Conservation (phyloP, 2,329 filamentous ascomycete genomes). For the Sordariomycetes sp. region DNA sequence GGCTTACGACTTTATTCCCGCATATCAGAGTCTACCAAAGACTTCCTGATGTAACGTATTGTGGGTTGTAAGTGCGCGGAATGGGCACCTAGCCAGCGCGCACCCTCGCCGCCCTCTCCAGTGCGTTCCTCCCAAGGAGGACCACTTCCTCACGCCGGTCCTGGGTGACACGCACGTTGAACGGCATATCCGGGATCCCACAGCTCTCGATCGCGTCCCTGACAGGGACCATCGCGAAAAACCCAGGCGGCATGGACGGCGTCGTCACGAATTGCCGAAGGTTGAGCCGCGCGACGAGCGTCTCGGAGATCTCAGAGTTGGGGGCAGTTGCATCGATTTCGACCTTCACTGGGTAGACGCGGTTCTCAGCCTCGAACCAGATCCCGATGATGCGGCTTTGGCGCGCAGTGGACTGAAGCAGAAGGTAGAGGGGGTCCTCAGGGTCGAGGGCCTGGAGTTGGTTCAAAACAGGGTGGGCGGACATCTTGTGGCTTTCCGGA, state of each 20-base stretch:
- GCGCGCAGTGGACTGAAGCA: background rate
- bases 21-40: background rate
- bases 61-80: background rate
- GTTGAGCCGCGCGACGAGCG: background rate
- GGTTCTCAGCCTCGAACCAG: background rate
- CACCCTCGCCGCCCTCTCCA: background rate
- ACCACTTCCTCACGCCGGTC: background rate
- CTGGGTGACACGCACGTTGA: background rate
- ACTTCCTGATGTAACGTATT: background rate
- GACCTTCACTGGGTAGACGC: background rate
- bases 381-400: background rate
- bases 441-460: background rate
- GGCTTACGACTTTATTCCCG: background rate
- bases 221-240: background rate
- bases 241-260: background rate
- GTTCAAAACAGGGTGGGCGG: background rate
- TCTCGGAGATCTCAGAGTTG: background rate
- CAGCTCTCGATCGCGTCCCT: background rate
- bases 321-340: background rate
- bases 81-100: background rate
- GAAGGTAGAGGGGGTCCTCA: background rate
- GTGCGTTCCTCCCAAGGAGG: background rate
- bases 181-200: background rate
- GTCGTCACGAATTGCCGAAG: background rate
- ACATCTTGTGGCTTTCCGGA: no score